phyloP scores from a whole-genome alignment of 768 basidiomycete species.

The Suillus subluteus region DNA sequence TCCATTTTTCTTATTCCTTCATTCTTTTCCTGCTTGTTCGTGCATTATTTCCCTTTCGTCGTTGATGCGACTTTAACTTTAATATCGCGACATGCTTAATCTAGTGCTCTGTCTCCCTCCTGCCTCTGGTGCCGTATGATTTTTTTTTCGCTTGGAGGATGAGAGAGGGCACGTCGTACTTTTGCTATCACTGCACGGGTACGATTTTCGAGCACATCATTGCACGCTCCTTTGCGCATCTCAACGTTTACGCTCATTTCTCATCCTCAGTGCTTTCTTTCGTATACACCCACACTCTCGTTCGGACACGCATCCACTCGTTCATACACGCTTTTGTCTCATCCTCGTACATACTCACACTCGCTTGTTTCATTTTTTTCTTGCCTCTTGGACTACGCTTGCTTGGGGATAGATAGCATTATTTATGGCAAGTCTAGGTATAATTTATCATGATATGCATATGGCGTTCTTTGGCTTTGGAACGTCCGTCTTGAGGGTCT shows the following conservation, averaged over 20 bases:
- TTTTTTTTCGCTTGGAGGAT: neutral
- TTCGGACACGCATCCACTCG: neutral
- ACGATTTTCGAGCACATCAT: neutral
- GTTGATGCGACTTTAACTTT: conserved; percentile 2
- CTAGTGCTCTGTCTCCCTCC: neutral
- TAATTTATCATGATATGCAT: conserved; percentile 2
- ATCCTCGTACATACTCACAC: neutral
- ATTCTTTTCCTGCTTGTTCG: neutral
- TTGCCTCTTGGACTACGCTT: neutral
- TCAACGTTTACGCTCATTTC: neutral
- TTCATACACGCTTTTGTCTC: neutral
- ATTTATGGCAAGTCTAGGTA: neutral
- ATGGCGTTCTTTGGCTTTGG: neutral
- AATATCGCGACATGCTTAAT: conserved; percentile 1
- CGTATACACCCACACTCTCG: neutral
- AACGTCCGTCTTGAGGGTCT: neutral
- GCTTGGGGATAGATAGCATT: neutral
- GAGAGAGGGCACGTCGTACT: neutral
- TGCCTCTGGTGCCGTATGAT: neutral
- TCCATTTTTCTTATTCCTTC: neutral
- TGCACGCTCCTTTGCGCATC: neutral
- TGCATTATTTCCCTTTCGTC: neutral
- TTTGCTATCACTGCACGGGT: neutral
- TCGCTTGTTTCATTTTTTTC: neutral
- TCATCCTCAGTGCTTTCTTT: neutral